Evolutionary conservation across 139 green algal species (phyloP).

Genomic region (Tetradesmus obliquus): DNA sequence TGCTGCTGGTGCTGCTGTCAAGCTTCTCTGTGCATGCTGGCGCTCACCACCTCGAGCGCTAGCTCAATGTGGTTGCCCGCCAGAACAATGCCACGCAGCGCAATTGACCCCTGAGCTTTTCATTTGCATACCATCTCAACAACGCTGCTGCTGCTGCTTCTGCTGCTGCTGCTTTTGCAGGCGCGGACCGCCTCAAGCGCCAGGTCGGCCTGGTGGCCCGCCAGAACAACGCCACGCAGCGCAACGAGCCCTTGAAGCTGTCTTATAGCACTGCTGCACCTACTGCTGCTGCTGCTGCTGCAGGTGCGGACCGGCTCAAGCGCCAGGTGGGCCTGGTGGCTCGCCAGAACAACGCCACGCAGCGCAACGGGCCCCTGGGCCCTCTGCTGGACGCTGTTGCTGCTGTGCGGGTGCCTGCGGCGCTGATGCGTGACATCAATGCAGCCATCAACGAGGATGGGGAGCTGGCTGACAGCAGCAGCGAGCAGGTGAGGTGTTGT

Average conservation of each 20-base stretch:
- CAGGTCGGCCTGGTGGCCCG: conserved; percentile 52
- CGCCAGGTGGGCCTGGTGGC: conserved; percentile 52
- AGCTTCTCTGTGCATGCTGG: conserved; percentile 9
- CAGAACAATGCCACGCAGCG: conserved; percentile 35
- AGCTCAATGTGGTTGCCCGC: conserved; percentile 46
- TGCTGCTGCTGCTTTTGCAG: conserved; percentile 19
- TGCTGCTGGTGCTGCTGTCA: neutral
- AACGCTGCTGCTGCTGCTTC: neutral
- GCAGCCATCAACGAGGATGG: conserved; percentile 60
- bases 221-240: conserved; percentile 35
- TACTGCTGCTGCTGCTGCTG: neutral
- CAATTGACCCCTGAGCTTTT: conserved; percentile 33
- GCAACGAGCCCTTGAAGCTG: conserved; percentile 17
- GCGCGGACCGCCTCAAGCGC: conserved; percentile 47
- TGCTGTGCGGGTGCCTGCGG: conserved; percentile 21
- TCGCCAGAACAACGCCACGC: conserved; percentile 44
- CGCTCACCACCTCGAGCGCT: conserved; percentile 48
- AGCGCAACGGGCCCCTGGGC: conserved; percentile 19
- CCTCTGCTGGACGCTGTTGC: conserved; percentile 51
- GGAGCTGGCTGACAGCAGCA: conserved; percentile 67
- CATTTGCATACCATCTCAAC: conserved; percentile 22
- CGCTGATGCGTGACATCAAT: conserved; percentile 41
- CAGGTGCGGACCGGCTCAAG: conserved; percentile 52
- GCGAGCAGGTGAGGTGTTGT: conserved; percentile 64
- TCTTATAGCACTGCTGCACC: neutral